phyloP scores from a whole-genome alignment of 139 green algal genomes.

The Chlamydomonas schloesseri region DNA sequence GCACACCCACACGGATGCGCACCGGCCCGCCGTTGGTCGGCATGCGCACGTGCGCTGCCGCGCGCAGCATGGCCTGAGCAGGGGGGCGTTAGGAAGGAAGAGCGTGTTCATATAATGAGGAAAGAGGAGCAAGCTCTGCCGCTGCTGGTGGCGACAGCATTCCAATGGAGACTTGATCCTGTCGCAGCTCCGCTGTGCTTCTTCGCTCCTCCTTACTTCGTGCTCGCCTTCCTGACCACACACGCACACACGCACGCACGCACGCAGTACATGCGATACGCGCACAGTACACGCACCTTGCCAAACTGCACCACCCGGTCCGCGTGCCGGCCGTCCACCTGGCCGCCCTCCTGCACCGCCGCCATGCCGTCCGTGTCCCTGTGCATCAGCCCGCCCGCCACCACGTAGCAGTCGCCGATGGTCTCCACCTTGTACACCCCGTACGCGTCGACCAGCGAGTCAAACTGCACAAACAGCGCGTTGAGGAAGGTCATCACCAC shows the following conservation, averaged over 20 bases:
- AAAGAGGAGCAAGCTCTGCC: too few relatives aligned
- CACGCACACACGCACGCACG: too few relatives aligned
- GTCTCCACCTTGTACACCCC: conserved; percentile 44
- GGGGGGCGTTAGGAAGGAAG: neutral
- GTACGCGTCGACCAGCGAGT: conserved; percentile 15
- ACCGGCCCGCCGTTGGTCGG: conserved; percentile 15
- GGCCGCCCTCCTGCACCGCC: neutral
- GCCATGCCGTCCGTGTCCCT: conserved; percentile 37
- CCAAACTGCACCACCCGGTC: neutral
- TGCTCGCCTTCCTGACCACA: neutral
- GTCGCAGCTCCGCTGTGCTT: neutral
- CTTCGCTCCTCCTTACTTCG: neutral
- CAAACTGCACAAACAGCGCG: conserved; percentile 37
- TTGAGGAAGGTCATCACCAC: conserved; percentile 61
- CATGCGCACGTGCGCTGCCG: neutral
- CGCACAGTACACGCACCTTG: too few relatives aligned
- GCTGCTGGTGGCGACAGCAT: too few relatives aligned
- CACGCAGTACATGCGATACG: too few relatives aligned
- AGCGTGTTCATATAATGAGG: too few relatives aligned
- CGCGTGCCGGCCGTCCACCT: neutral
- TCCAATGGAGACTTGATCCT: too few relatives aligned
- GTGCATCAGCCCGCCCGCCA: conserved; percentile 13
- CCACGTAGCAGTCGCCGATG: conserved; percentile 44
- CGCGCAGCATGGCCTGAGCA: conserved; percentile 19
- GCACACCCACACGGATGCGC: conserved; percentile 30